A percentile compares a stretch with the other conserved stretches of the same genome.
phyloP scores from a whole-genome alignment of 768 basidiomycete species.

The Floccularia luteovirens region DNA sequence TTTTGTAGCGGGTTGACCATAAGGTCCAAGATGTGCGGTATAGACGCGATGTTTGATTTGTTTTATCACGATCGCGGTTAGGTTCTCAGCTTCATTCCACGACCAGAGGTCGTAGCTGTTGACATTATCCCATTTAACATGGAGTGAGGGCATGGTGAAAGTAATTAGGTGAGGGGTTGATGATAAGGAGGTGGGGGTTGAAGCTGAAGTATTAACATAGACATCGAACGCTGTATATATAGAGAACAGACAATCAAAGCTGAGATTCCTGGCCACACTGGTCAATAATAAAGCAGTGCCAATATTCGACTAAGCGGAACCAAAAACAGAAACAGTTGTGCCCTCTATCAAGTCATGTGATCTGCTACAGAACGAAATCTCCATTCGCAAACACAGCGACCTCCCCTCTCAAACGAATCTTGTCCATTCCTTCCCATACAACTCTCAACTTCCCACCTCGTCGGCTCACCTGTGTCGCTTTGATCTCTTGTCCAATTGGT shows the following conservation, averaged over 20 bases:
- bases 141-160: conserved; percentile 18
- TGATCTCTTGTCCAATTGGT: conserved; percentile 20
- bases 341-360: too few species aligned
- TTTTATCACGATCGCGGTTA: conserved; percentile 14
- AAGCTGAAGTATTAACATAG: too few species aligned
- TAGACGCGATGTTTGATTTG: conserved; percentile 13
- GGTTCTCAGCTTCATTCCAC: conserved; percentile 11
- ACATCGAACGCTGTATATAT: too few species aligned
- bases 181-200: too few species aligned
- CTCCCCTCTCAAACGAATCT: conserved; percentile 27
- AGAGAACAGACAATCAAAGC: too few species aligned
- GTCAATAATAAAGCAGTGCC: too few species aligned
- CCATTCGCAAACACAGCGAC: conserved; percentile 25
- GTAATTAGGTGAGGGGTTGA: background rate
- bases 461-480: conserved; percentile 43
- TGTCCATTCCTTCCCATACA: conserved; percentile 23
- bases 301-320: too few species aligned
- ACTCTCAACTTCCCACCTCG: conserved; percentile 39
- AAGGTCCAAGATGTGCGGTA: conserved; percentile 13
- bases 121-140: conserved; percentile 14
- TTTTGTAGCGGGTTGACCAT: conserved; percentile 7
- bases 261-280: too few species aligned
- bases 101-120: conserved; percentile 18
- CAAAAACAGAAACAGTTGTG: too few species aligned
- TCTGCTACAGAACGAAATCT: too few species aligned